Percentiles rank a stretch among this genome's conserved stretches.
phyloP scores from a whole-genome alignment of 1,139 yeast species.

The Debaryomyces coudertii region DNA sequence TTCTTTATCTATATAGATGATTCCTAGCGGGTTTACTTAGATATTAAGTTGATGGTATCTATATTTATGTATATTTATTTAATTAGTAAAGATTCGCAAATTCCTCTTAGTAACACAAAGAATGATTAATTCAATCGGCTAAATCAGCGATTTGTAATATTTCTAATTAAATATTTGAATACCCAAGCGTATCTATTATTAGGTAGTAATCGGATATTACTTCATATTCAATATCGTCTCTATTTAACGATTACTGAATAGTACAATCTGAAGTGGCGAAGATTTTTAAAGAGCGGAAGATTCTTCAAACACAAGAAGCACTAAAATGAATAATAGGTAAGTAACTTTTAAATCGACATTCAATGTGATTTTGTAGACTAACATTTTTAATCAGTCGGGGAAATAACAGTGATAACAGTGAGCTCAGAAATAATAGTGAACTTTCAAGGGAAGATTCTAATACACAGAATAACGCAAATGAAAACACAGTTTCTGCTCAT shows the following conservation, averaged over 20 bases:
- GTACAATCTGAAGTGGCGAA: neutral
- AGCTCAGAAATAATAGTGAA: neutral
- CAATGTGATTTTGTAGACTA: neutral
- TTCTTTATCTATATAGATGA: neutral
- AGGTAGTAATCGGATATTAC: neutral
- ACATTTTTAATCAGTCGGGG: neutral
- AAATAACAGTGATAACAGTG: neutral
- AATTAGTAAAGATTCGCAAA: neutral
- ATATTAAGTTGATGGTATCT: no score
- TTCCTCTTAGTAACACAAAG: constrained; percentile 1
- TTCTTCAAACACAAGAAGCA: neutral
- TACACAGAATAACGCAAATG: neutral
- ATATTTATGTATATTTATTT: neutral
- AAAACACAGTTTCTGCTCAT: neutral
- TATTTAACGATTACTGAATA: neutral
- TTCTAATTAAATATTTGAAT: neutral
- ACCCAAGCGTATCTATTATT: neutral
- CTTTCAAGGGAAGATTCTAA: neutral
- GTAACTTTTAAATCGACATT: neutral
- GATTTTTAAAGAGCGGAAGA: neutral
- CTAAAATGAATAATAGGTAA: constrained; percentile 1
- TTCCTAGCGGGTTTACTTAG: neutral
- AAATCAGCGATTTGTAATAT: constrained; percentile 2
- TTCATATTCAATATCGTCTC: neutral
- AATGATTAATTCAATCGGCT: neutral